phyloP scores from a whole-genome alignment of 2,329 filamentous ascomycete species.

The Diplocarpon rosae region DNA sequence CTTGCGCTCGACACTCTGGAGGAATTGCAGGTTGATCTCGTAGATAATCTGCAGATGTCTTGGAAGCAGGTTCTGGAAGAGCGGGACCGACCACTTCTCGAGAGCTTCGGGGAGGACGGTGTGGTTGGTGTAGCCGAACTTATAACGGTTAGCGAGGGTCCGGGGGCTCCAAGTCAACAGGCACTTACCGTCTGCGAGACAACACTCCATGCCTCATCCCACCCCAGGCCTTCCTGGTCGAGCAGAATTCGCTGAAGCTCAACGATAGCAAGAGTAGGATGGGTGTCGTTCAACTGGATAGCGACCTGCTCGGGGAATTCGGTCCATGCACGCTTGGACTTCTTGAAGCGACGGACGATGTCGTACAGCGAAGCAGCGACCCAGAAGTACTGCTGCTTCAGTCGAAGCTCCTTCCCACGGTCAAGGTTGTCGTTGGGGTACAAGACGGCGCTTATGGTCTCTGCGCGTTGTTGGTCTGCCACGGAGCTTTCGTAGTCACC shows the following conservation, averaged over 20 bases:
- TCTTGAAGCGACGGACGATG: slow-evolving; percentile 97
- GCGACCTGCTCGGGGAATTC: slow-evolving; percentile 92
- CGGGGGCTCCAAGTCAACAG: neutral
- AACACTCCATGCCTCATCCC: slow-evolving; percentile 85
- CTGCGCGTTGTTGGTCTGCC: slow-evolving; percentile 94
- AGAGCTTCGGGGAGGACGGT: slow-evolving; percentile 93
- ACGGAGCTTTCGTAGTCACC: slow-evolving; percentile 95
- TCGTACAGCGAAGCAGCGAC: slow-evolving; percentile 93
- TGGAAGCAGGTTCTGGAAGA: slow-evolving; percentile 86
- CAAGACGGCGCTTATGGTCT: slow-evolving; percentile 93
- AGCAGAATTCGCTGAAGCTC: slow-evolving; percentile 88
- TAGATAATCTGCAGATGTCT: slow-evolving; percentile 96
- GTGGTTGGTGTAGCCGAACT: slow-evolving; percentile 95
- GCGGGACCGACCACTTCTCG: slow-evolving; percentile 94
- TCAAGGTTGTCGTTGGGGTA: slow-evolving; percentile 98
- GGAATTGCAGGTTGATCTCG: slow-evolving; percentile 91
- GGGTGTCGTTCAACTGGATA: slow-evolving; percentile 96
- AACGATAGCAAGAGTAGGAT: slow-evolving; percentile 91
- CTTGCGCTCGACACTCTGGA: slow-evolving; percentile 78
- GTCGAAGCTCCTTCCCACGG: slow-evolving; percentile 85
- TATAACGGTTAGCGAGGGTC: slow-evolving; percentile 5
- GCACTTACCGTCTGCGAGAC: slow-evolving; percentile 52
- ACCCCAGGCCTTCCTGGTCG: slow-evolving; percentile 81
- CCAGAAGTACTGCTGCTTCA: slow-evolving; percentile 99
- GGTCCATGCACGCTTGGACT: slow-evolving; percentile 80